Evolutionary conservation across 164 flowering plant genomes (phyloP).

Genomic region (Stephania yunnanensis): DNA sequence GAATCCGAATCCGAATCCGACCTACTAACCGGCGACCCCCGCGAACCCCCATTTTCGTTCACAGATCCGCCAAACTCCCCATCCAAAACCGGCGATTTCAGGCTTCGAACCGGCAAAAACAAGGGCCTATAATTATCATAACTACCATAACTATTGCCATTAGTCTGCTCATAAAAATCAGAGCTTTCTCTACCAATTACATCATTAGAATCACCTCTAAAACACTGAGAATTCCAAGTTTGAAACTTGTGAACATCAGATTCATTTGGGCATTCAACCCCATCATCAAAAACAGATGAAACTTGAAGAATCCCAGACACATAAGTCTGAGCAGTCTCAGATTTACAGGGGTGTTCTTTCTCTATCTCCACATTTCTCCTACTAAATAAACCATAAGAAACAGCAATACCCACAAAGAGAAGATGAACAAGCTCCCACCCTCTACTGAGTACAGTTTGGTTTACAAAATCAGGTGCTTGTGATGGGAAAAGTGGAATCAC

Average conservation of each 20-base stretch:
- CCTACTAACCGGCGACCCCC: constrained; percentile 22
- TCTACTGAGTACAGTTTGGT: constrained; percentile 44
- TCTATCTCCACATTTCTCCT: constrained; percentile 41
- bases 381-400: constrained; percentile 88
- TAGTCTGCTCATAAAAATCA: constrained; percentile 30
- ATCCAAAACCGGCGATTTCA: constrained; percentile 52
- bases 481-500: constrained; percentile 62
- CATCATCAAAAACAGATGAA: constrained; percentile 77
- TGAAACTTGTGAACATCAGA: constrained; percentile 50
- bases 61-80: constrained; percentile 13
- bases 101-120: constrained; percentile 76
- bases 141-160: constrained; percentile 10
- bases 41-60: constrained; percentile 16
- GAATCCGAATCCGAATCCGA: constrained; percentile 28
- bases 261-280: constrained; percentile 35
- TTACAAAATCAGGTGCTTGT: constrained; percentile 69
- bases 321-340: constrained; percentile 37
- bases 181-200: constrained; percentile 46
- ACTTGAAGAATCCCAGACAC: constrained; percentile 70
- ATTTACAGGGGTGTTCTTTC: constrained; percentile 29
- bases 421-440: constrained; percentile 93
- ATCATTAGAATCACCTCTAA: constrained; percentile 47
- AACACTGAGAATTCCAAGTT: constrained; percentile 66
- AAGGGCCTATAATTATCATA: constrained; percentile 42
- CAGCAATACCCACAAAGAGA: constrained; percentile 78